Percentiles rank a stretch among this genome's conserved stretches.
Evolutionary conservation across 2,329 filamentous ascomycete genomes (phyloP).

Genomic region (Aspergillus melleus): DNA sequence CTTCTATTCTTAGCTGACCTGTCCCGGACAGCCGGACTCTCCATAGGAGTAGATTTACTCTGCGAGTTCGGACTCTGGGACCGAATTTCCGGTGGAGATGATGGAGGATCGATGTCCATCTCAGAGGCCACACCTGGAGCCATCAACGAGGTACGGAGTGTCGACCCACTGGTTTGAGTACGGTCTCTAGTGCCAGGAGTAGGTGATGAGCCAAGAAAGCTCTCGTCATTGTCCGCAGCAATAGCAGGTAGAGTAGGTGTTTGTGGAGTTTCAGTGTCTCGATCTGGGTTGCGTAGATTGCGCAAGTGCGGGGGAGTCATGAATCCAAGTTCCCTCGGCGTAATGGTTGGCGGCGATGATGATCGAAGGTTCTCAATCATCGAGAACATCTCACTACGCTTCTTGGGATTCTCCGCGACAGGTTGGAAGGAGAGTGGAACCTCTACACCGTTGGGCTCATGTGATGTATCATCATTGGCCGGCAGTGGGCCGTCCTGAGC

Average conservation of each 20-base stretch:
- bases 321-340: conserved; percentile 27
- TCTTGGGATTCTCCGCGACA: conserved; percentile 65
- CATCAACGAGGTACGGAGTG: conserved; percentile 37
- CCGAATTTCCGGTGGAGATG: conserved; percentile 36
- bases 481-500: conserved; percentile 31
- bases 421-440: conserved; percentile 55
- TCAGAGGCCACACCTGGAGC: conserved; percentile 24
- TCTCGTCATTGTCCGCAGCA: conserved; percentile 42
- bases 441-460: conserved; percentile 68
- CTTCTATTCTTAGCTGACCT: conserved; percentile 10
- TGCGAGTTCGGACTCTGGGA: conserved; percentile 24
- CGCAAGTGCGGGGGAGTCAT: conserved; percentile 32
- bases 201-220: conserved; percentile 53
- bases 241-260: conserved; percentile 46
- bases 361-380: conserved; percentile 70
- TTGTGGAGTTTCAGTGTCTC: conserved; percentile 30
- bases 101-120: conserved; percentile 31
- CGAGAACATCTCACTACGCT: conserved; percentile 61
- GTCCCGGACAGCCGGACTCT: conserved; percentile 5
- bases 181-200: conserved; percentile 47
- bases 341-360: conserved; percentile 30
- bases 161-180: conserved; percentile 25
- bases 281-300: conserved; percentile 24
- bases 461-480: conserved; percentile 60
- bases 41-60: conserved; percentile 7